These are phyloP conservation scores for Simmondsia chinensis DNA, from an alignment of 148 eudicot species.

Conservation along the genomic window DNA sequence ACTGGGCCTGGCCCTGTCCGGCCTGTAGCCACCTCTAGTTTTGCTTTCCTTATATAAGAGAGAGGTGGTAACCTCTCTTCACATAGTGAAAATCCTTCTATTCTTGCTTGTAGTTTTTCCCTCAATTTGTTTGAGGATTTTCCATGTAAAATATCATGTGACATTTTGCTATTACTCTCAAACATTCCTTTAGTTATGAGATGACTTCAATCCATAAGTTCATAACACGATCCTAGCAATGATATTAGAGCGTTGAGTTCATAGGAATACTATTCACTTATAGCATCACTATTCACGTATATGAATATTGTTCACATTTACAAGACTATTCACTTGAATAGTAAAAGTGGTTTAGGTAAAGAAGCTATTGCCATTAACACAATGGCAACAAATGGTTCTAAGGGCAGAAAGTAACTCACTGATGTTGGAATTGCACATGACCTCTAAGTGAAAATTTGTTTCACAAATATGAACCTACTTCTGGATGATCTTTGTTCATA, in stretches of 20 bases:
- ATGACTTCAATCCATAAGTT: too few species aligned
- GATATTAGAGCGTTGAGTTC: too few species aligned
- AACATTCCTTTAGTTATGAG: too few species aligned
- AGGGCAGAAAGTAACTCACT: background rate
- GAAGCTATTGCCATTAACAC: background rate
- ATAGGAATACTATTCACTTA: too few species aligned
- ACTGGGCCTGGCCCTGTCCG: too few species aligned
- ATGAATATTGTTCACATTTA: background rate
- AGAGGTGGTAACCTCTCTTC: too few species aligned
- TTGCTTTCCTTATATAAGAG: too few species aligned
- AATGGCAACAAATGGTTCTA: background rate
- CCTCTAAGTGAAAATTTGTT: background rate
- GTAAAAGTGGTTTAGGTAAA: background rate
- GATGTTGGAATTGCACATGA: background rate
- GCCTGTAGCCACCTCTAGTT: too few species aligned
- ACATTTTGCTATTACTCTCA: background rate
- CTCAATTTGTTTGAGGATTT: background rate
- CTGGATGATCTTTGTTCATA: background rate
- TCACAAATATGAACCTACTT: background rate
- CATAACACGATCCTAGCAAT: too few species aligned
- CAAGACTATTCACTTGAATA: background rate
- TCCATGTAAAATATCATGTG: background rate
- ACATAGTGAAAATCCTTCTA: background rate
- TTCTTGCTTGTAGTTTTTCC: background rate
- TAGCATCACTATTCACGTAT: background rate